phyloP scores from a whole-genome alignment of 495 filamentous ascomycete genomes.

The Aspergillus taichungensis region DNA sequence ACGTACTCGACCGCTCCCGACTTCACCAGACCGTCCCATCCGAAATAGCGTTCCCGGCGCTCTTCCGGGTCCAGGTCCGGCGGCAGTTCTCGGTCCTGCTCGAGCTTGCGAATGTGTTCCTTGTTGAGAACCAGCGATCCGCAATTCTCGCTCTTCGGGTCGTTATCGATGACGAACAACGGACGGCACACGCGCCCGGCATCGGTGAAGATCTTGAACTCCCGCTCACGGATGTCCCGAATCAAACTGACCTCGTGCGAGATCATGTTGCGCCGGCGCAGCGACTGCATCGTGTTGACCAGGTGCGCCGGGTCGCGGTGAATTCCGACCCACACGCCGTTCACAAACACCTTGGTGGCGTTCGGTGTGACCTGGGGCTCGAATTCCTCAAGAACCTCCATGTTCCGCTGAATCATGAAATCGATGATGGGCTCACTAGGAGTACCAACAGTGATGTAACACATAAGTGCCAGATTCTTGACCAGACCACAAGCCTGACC shows the following conservation, averaged over 20 bases:
- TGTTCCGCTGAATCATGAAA: conserved; percentile 87
- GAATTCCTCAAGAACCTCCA: conserved; percentile 96
- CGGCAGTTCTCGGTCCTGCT: conserved; percentile 56
- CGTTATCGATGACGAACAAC: conserved; percentile 80
- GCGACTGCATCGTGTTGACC: conserved; percentile 62
- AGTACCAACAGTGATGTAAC: conserved; percentile 89
- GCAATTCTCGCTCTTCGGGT: conserved; percentile 55
- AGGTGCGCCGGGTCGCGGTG: conserved; percentile 77
- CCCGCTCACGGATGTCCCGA: conserved; percentile 88
- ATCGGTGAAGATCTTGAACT: conserved; percentile 98
- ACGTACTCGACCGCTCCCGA: conserved; percentile 86
- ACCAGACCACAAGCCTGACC: conserved; percentile 97
- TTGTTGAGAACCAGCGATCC: conserved; percentile 78
- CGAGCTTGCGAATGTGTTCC: conserved; percentile 61
- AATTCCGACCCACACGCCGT: conserved; percentile 91
- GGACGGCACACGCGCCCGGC: conserved; percentile 90
- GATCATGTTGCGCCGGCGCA: conserved; percentile 69
- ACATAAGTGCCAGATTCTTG: conserved; percentile 98
- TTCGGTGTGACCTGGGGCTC: conserved; percentile 81
- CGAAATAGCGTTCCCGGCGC: conserved; percentile 57
- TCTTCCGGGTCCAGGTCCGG: conserved; percentile 47
- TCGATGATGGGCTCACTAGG: conserved; percentile 83
- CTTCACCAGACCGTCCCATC: conserved; percentile 77
- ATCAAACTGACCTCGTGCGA: conserved; percentile 87
- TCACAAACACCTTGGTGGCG: conserved; percentile 95